Evolutionary conservation across 495 filamentous ascomycete species (phyloP).

Genomic region (Penicillium psychrofluorescens): DNA sequence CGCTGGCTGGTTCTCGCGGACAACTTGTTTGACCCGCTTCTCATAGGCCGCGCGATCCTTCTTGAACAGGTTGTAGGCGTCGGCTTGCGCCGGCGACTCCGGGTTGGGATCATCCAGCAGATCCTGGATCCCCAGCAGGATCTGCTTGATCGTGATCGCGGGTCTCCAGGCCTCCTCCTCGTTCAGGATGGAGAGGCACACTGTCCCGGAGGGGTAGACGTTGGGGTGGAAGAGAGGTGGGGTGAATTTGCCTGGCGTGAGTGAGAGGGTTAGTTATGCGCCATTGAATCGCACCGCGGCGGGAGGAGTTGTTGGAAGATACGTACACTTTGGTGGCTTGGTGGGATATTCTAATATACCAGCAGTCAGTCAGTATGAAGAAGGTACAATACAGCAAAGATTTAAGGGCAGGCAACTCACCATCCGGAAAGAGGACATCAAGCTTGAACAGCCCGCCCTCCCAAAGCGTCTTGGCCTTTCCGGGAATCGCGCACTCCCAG

Average conservation of each 20-base stretch:
- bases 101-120: conserved; percentile 95
- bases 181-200: conserved; percentile 95
- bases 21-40: conserved; percentile 74
- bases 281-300: neutral
- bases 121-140: conserved; percentile 91
- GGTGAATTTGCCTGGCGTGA: conserved; percentile 77
- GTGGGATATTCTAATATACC: conserved; percentile 81
- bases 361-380: too few relatives aligned
- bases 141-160: conserved; percentile 96
- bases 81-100: conserved; percentile 91
- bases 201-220: conserved; percentile 96
- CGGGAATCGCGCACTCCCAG: conserved; percentile 95
- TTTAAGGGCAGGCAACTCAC: conserved; percentile 42
- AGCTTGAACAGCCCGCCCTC: conserved; percentile 94
- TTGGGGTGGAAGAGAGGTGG: conserved; percentile 98
- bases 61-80: conserved; percentile 96
- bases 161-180: conserved; percentile 99
- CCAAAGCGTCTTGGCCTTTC: conserved; percentile 94
- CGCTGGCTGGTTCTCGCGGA: conserved; percentile 72
- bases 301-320: neutral
- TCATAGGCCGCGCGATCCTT: conserved; percentile 85
- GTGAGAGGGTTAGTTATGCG: neutral
- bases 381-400: too few relatives aligned
- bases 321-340: conserved; percentile 94
- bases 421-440: conserved; percentile 87